Evolutionary conservation across 2,329 filamentous ascomycete species (phyloP), one percentile per base, ranked within the genome.

Genomic region (Ceratocystis colombiana): DNA sequence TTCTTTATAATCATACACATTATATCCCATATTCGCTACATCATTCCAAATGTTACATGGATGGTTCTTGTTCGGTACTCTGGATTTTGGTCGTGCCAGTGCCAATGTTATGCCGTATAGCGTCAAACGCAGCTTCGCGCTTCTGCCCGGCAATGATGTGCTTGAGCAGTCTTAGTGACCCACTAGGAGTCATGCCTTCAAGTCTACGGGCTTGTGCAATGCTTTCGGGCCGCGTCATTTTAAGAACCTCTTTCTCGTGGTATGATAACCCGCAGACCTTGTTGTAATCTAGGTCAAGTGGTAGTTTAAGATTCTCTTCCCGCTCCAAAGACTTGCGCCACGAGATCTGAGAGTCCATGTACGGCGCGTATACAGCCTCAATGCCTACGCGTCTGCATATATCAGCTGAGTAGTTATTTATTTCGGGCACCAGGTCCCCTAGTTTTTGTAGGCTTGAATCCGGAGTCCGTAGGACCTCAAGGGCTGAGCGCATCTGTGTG

Each of bases 181-280:
- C 84, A 0, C 82, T 78, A 0, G 85, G 84, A 22, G 84, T 87
- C 68, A 88, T 79, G 3, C 93, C 93, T 75, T 99, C 94, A 10
- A 96, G 84, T 15, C 94, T 79, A 62, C 90, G 81, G 41, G 93
- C 93, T 80, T 96, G 94, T 0, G 90, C 93, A 25, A 99, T 79
- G 68, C 84, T 95, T 75, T 95, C 90, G 0, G 94, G 94, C 64
- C 84, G 79, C 1, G 90, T 88, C 1, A 79, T 77, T 67, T 83
- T 81, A 45, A 99, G 79, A 3, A 87, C 81, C 33, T 84, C 80
- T 75, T 84, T 87, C 78, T 97, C 94, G 67, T 90, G 91, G 46
- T 85, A 82, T 66, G 89, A 91, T 64, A 99, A 78, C 0, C 91
- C 91, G 44, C 82, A 78, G 0, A 99, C 81, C 12, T 75, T 71